Percentiles rank a stretch among this genome's conserved stretches.
Conservation (phyloP, 768 basidiomycete species). For the Cystobasidium ongulense region DNA sequence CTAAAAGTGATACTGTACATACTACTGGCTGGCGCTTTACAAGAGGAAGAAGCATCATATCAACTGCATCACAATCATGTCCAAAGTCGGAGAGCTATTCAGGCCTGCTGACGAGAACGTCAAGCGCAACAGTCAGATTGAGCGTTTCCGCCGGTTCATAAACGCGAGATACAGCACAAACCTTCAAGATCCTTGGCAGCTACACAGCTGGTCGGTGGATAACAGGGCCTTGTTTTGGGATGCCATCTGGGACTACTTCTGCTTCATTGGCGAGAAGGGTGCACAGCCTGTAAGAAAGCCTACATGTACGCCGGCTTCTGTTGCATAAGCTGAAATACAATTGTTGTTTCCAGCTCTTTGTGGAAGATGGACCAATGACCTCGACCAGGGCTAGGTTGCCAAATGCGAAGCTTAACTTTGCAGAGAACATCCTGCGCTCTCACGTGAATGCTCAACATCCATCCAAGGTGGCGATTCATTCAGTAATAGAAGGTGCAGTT, state of each 20-base stretch:
- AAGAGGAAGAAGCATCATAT: no score
- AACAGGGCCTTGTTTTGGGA: not conserved
- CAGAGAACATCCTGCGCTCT: not conserved
- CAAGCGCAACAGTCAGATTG: slow-evolving; percentile 2
- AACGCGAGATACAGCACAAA: not conserved
- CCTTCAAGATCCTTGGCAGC: not conserved
- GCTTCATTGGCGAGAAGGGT: not conserved
- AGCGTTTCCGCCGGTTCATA: not conserved
- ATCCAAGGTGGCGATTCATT: not conserved
- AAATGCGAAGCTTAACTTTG: slow-evolving; percentile 1
- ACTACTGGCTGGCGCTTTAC: no score
- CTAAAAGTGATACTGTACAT: no score
- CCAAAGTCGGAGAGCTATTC: not conserved
- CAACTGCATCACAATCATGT: no score
- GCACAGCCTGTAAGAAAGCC: not conserved
- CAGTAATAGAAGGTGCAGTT: not conserved
- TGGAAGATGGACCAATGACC: slow-evolving; percentile 6
- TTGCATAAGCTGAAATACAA: not conserved
- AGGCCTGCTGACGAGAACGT: not conserved
- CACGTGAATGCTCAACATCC: not conserved
- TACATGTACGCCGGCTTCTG: not conserved
- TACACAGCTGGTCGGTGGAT: not conserved
- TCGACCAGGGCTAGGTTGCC: not conserved
- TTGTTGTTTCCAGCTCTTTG: not conserved
- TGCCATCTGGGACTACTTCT: not conserved